Evolutionary conservation across 768 basidiomycete species (phyloP), one percentile per base, ranked within the genome.

Genomic region (Hericium rajendrae): DNA sequence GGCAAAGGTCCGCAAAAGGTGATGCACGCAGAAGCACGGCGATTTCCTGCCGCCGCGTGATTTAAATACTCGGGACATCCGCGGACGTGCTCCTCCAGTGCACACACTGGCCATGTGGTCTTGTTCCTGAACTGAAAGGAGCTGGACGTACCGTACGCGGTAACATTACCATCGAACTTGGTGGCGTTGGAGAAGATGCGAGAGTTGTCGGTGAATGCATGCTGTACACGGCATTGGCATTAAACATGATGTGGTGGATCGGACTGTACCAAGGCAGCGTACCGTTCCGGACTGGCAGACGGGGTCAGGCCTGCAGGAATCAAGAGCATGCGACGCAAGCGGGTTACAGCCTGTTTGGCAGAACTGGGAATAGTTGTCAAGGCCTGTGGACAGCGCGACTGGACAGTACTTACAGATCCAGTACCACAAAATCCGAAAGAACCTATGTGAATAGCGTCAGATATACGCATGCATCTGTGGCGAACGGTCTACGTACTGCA

Each of bases 321-420:
- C 71, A 40, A 86, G 70, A 3, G 78, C 67, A 64, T 83, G 64
- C 6, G 91, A 93, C 46, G 75, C 71, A 32, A 90, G 75, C 18
- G 91, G 89, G 65, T 93, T 82, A 73, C 91, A 94, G n/a, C 91
- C 91, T 50, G 88, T 88, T 38, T 91, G 73, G 67, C 91, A 92
- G 68, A 83, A 92, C 84, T 89, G 62, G 18, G 20, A 40, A 22
- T 38, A 40, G 20, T 13, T 24, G 22, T 66, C 55, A 67, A 62
- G 54, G 53, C 28, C 38, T 37, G 22, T 26, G 48, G 40, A 41
- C 39, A 10, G 9, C 22, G 11, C 5, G 41, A n/a, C 6, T 11
- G 51, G 28, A 18, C 38, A n/a, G 26, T 20, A 65, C 74, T 55
- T 48, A 78, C 76, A 50, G 66, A 64, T 48, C 73, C 73, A 38